These are phyloP conservation scores for Gloeostereum incarnatum DNA, from an alignment of 768 basidiomycete species.

Conservation along the genomic window DNA sequence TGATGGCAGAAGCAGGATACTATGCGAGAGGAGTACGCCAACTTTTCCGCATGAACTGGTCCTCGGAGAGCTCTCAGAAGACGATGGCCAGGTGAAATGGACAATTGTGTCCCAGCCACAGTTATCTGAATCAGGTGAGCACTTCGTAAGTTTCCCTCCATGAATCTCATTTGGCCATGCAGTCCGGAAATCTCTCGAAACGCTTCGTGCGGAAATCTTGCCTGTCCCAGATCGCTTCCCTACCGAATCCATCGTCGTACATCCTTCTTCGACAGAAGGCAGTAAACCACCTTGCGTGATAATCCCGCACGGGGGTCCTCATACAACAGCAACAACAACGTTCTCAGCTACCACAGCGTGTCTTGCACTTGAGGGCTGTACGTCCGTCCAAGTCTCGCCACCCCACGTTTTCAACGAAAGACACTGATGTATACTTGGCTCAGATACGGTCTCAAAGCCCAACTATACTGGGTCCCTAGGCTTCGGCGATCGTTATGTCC, in stretches of 20 bases:
- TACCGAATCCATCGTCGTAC: constrained; percentile 47
- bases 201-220: constrained; percentile 32
- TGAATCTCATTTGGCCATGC: constrained; percentile 2
- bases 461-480: constrained; percentile 67
- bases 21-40: constrained; percentile 43
- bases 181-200: constrained; percentile 35
- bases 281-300: constrained; percentile 36
- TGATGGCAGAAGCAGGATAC: constrained; percentile 28
- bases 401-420: not conserved
- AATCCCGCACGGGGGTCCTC: constrained; percentile 57
- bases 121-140: constrained; percentile 31
- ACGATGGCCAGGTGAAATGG: constrained; percentile 19
- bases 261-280: constrained; percentile 12
- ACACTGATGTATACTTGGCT: no score
- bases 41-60: constrained; percentile 38
- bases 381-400: constrained; percentile 13
- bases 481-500: constrained; percentile 53
- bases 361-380: constrained; percentile 54
- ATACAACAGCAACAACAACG: constrained; percentile 33
- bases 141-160: not conserved
- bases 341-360: constrained; percentile 36
- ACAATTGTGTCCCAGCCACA: constrained; percentile 31
- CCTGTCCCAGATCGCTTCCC: constrained; percentile 39
- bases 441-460: constrained; percentile 50
- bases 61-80: constrained; percentile 29